Evolutionary conservation across 352 stramenopile species (phyloP).

Genomic region (Achlya hypogyna): DNA sequence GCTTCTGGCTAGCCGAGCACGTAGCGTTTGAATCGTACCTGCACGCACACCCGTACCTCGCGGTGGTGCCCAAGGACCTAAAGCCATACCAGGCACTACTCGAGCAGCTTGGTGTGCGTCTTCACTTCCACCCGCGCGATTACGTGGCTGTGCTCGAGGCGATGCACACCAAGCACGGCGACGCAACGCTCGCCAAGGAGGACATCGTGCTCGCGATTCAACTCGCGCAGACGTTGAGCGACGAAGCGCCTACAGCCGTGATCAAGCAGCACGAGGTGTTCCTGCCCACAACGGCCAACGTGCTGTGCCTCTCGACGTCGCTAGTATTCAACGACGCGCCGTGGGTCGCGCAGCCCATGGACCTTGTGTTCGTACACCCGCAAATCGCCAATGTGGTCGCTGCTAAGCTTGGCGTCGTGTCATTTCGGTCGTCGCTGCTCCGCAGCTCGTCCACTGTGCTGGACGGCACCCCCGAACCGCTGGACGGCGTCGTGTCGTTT

Average conservation of each 20-base stretch:
- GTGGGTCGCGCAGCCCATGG: slow-evolving; percentile 35
- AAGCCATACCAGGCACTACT: slow-evolving; percentile 56
- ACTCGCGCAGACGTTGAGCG: slow-evolving; percentile 58
- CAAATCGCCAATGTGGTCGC: slow-evolving; percentile 74
- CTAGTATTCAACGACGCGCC: slow-evolving; percentile 62
- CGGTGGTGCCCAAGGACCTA: slow-evolving; percentile 46
- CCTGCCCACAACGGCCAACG: slow-evolving; percentile 35
- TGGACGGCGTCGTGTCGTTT: slow-evolving; percentile 54
- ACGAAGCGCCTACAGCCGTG: slow-evolving; percentile 32
- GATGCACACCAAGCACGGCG: slow-evolving; percentile 36
- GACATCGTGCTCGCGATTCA: slow-evolving; percentile 46
- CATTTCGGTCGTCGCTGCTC: slow-evolving; percentile 44
- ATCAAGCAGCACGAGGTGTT: slow-evolving; percentile 49
- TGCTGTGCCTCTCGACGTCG: slow-evolving; percentile 33
- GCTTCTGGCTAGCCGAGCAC: slow-evolving; percentile 41
- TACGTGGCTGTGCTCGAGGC: slow-evolving; percentile 46
- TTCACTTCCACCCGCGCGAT: slow-evolving; percentile 43
- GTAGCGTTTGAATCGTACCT: slow-evolving; percentile 40
- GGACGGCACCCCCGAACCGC: slow-evolving; percentile 30
- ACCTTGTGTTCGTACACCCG: slow-evolving; percentile 45
- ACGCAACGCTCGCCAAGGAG: slow-evolving; percentile 30
- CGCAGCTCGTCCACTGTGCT: slow-evolving; percentile 22
- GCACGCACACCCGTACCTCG: slow-evolving; percentile 59
- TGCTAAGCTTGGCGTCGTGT: slow-evolving; percentile 50
- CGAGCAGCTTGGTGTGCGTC: slow-evolving; percentile 47